Base-by-base conservation (phyloP, 2,329 filamentous ascomycete species). In the Penicillium hesseltinei region DNA sequence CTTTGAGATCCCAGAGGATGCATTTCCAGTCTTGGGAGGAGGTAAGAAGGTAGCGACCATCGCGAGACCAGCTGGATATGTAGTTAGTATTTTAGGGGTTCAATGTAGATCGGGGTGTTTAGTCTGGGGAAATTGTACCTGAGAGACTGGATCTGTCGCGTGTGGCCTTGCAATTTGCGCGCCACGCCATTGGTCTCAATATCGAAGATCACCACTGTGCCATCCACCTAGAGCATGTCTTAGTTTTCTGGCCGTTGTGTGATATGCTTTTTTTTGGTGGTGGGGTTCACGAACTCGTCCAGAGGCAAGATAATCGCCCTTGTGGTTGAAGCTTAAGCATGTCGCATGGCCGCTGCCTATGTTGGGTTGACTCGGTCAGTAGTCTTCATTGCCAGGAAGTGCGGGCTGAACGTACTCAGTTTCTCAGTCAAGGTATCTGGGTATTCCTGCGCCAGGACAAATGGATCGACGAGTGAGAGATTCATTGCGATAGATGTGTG, bases 121-220 rank as follows among this genome's bases (percentile, higher is more conserved):
- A 29, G 8, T 19, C 25, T 6, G 35, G 27, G 35, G 23, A 25
- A 39, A 25, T 38, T 62, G 25, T 74, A 80, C 80, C 80, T 96
- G 59, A 99, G 77, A 51, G 91, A 96, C 66, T 96, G 93, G 56
- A 99, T 92, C 72, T 94, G 93, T 71, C 91, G 88, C 50, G 90
- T 96, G 77, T 99, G 94, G 13, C 93, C 94, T 63, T 91, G 87
- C 62, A 99, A 81, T 77, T 97, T 99, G 71, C 92, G 88, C 57
- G 94, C 94, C 5, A 97, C 91, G 38, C 94, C 93, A 82, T 95
- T 96, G 10, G 95, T 99, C 77, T 99, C 95, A 49, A 97, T 86
- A 72, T 99, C 94, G 83, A 96, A 99, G 46, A 99, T 89, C 54
- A 96, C 91, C 40, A 99, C 89, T 5, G 91, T 94, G 65, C 94